A percentile compares a stretch with the other conserved stretches of the same genome.
These are phyloP conservation scores for Starmera stellimalicola DNA, from an alignment of 1,139 yeast species.

Conservation along the genomic window DNA sequence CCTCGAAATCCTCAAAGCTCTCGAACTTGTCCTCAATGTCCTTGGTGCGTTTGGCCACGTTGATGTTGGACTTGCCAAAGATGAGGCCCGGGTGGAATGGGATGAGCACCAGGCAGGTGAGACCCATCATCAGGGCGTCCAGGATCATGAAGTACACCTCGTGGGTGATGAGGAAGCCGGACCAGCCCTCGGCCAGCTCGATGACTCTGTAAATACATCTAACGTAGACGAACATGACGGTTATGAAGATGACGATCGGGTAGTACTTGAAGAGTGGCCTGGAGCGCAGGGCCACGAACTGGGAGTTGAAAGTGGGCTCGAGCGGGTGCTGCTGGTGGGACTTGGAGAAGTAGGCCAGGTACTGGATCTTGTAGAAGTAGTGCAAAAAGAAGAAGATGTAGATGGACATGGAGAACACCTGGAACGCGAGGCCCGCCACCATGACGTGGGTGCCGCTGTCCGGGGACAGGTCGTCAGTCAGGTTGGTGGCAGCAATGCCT, in stretches of 20 bases:
- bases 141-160: slow-evolving; percentile 70
- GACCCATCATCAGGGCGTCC: slow-evolving; percentile 61
- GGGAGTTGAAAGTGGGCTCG: slow-evolving; percentile 18
- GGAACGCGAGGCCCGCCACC: slow-evolving; percentile 77
- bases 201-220: slow-evolving; percentile 77
- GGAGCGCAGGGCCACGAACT: slow-evolving; percentile 10
- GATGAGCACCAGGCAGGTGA: slow-evolving; percentile 35
- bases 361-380: slow-evolving; percentile 37
- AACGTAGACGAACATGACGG: slow-evolving; percentile 51
- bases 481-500: slow-evolving; percentile 50
- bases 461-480: slow-evolving; percentile 25
- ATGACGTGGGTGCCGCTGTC: slow-evolving; percentile 61
- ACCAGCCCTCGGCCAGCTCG: slow-evolving; percentile 74
- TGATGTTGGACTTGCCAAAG: slow-evolving; percentile 28
- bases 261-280: slow-evolving; percentile 31
- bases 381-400: slow-evolving; percentile 51
- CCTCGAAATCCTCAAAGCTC: no score
- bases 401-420: slow-evolving; percentile 62
- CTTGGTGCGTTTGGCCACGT: not conserved
- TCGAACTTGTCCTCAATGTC: not conserved
- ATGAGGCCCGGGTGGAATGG: slow-evolving; percentile 58
- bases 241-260: slow-evolving; percentile 40
- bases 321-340: slow-evolving; percentile 10
- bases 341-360: not conserved
- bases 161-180: slow-evolving; percentile 55